Percentiles rank a stretch among this genome's conserved stretches.
phyloP scores from a whole-genome alignment of 148 eudicot genomes.

The Silene uniflora region DNA sequence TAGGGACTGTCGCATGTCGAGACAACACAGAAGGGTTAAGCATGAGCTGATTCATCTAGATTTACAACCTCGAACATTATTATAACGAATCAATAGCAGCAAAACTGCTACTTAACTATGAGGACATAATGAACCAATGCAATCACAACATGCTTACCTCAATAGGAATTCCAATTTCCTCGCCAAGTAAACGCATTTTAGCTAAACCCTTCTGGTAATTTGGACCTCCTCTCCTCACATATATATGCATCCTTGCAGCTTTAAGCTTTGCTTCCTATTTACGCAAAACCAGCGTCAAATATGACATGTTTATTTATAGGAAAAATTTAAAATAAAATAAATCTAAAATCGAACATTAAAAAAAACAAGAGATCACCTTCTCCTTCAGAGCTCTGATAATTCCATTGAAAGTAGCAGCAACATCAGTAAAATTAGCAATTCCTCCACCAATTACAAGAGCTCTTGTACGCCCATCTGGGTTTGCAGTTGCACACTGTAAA shows the following conservation, averaged over 20 bases:
- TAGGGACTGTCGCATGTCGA: too few relatives aligned
- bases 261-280: slow-evolving; percentile 69
- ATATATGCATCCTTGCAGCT: slow-evolving; percentile 87
- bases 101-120: neutral
- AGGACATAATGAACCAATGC: neutral
- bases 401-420: slow-evolving; percentile 86
- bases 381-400: slow-evolving; percentile 50
- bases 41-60: too few relatives aligned
- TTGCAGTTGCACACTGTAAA: slow-evolving; percentile 89
- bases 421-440: slow-evolving; percentile 96
- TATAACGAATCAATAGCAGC: neutral
- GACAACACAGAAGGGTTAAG: neutral
- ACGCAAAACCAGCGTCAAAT: slow-evolving; percentile 2
- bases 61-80: neutral
- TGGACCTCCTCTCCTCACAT: slow-evolving; percentile 98
- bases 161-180: slow-evolving; percentile 92
- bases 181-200: slow-evolving; percentile 80
- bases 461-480: slow-evolving; percentile 82
- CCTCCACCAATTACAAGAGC: slow-evolving; percentile 99
- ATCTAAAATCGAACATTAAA: neutral
- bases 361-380: slow-evolving; percentile 28
- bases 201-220: slow-evolving; percentile 97
- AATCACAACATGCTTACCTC: slow-evolving; percentile 47
- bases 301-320: neutral
- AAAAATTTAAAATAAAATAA: neutral